Evolutionary conservation across 2,329 filamentous ascomycete genomes (phyloP).

Genomic region (Monosporascus sp.): DNA sequence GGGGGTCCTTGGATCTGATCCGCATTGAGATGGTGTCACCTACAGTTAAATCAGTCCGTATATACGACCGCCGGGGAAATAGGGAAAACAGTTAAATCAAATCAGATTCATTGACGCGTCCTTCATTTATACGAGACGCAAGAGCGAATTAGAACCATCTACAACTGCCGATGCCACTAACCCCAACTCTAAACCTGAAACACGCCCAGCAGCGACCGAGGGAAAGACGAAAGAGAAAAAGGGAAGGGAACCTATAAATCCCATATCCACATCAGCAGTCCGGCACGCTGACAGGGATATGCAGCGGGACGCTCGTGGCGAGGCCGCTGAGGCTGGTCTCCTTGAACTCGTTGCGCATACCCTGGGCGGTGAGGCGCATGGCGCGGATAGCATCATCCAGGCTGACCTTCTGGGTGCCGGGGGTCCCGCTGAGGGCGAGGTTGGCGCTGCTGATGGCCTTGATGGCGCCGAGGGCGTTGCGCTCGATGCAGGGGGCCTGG

Average conservation of each 20-base stretch:
- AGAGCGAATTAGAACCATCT: neutral
- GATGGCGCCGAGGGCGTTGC: conserved; percentile 45
- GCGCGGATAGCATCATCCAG: conserved; percentile 46
- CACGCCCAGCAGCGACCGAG: too few species aligned
- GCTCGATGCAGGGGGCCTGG: conserved; percentile 46
- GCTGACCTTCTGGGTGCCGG: conserved; percentile 42
- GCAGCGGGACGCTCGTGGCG: conserved; percentile 44
- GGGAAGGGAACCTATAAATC: neutral
- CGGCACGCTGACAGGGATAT: conserved; percentile 48
- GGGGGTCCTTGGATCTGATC: too few species aligned
- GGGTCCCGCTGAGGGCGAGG: conserved; percentile 38
- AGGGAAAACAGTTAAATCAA: too few species aligned
- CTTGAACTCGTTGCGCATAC: conserved; percentile 50
- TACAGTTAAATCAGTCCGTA: too few species aligned
- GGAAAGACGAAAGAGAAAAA: neutral
- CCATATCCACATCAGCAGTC: conserved; percentile 32
- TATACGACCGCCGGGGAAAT: too few species aligned
- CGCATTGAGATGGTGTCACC: too few species aligned
- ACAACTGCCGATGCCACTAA: neutral
- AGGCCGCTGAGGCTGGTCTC: conserved; percentile 46
- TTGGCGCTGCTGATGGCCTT: conserved; percentile 48
- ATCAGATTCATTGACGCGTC: neutral
- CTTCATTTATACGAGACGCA: neutral
- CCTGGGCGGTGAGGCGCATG: conserved; percentile 45
- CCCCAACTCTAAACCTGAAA: neutral